Evolutionary conservation across 2,329 filamentous ascomycete genomes (phyloP), one percentile per base, ranked within the genome.

Genomic region (Colletotrichum sp.): DNA sequence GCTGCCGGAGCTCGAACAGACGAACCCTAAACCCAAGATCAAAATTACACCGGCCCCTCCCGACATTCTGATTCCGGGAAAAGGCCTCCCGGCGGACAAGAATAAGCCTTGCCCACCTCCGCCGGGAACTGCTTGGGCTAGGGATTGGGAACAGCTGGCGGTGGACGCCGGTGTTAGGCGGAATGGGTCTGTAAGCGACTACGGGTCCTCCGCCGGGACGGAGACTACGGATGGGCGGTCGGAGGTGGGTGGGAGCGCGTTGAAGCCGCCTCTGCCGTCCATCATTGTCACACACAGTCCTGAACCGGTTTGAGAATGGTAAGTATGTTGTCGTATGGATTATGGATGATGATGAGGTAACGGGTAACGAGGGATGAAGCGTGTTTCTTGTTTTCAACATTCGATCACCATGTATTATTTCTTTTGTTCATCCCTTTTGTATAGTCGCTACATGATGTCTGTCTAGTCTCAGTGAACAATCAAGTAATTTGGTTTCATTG

Each of bases 121-220:
- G 26, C 77, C 77, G 5, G 77, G 77, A 16, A 78, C 77, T 21
- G 77, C 77, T 6, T 78, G 77, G 77, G 75, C 77, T 21, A 68
- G 52, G 9, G 77, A 78, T 36, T 78, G 77, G 77, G 77, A 78
- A 26, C 72, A 77, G 55, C 43, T 78, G 24, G 75, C 77, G 21
- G 77, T 71, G 9, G 77, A 78, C 43, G 34, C 75, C 2, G 75
- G 77, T 13, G 75, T 77, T 3, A 68, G 63, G 16, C 69, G 77
- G 61, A 75, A 73, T 52, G 75, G 61, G 10, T 78, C 77, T 5
- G 59, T 71, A 7, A 77, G 76, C 55, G 73, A 76, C 57, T 72
- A 73, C 2, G 70, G 73, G 7, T 75, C 75, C 8, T 60, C 72
- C n/a, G 52, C 30, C 18, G 72, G 57, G 13, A 71, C 66, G 28